Percentiles rank a stretch among this genome's conserved stretches.
These are phyloP conservation scores for Talaromyces sp. DNA, from an alignment of 2,329 filamentous ascomycete species.

Conservation along the genomic window DNA sequence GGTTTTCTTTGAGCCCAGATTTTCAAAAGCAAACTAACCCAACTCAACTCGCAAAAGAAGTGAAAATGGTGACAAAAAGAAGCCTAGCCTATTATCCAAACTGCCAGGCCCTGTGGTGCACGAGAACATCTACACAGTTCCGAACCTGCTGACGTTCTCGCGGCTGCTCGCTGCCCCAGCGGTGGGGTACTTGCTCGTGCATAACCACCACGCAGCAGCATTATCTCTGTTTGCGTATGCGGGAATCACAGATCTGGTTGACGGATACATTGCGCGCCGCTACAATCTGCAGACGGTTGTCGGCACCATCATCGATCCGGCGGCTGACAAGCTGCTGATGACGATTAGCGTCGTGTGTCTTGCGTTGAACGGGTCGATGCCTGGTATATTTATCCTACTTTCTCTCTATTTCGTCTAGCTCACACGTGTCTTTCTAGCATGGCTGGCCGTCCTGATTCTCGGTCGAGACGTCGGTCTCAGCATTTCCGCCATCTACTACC, in stretches of 20 bases:
- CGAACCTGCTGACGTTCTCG: conserved; percentile 85
- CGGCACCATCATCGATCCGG: conserved; percentile 89
- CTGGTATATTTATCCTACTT: conserved; percentile 52
- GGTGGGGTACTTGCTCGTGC: conserved; percentile 82
- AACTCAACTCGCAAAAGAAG: too few species aligned
- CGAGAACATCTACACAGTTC: conserved; percentile 96
- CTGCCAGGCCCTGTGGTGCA: conserved; percentile 38
- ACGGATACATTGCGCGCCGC: conserved; percentile 86
- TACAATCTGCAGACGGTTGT: conserved; percentile 92
- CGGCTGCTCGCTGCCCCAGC: conserved; percentile 77
- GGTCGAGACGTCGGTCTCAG: conserved; percentile 80
- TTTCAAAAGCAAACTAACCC: too few species aligned
- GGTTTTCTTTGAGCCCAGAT: too few species aligned
- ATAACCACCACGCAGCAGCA: conserved; percentile 74
- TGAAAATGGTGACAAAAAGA: conserved; percentile 17
- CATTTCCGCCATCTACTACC: conserved; percentile 86
- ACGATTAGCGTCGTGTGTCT: conserved; percentile 83
- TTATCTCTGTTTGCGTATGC: conserved; percentile 88
- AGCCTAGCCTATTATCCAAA: conserved; percentile 29
- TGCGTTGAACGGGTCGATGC: conserved; percentile 75
- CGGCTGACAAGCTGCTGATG: conserved; percentile 97
- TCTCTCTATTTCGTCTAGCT: background rate
- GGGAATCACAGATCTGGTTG: conserved; percentile 83
- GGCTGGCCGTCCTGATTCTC: conserved; percentile 84
- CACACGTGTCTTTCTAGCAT: conserved; percentile 50